Evolutionary conservation across 208 protist genomes (phyloP).

Genomic region (Angomonas deanei): DNA sequence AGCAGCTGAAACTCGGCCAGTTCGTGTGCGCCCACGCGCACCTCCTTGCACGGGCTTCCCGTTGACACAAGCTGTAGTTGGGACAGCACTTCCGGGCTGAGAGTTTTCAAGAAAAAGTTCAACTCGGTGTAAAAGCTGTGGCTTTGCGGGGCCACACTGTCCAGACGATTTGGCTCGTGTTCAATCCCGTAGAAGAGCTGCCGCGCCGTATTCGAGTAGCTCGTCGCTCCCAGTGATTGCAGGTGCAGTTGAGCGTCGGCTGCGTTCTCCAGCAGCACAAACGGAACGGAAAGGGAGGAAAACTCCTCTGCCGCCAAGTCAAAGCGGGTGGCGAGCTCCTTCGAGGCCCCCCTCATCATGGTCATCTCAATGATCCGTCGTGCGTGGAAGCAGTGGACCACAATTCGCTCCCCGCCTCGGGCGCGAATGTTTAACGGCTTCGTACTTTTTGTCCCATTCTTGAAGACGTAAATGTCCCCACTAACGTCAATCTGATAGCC

Average conservation of each 20-base stretch:
- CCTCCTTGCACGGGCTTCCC: constrained; percentile 12
- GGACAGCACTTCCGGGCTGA: constrained; percentile 11
- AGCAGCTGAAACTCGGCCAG: constrained; percentile 58
- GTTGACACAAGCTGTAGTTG: neutral
- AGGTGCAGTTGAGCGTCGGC: neutral
- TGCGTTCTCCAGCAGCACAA: neutral
- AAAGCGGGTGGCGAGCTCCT: constrained; percentile 52
- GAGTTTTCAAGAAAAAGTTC: constrained; percentile 57
- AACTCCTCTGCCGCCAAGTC: neutral
- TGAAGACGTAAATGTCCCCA: constrained; percentile 72
- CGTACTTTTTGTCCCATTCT: constrained; percentile 25
- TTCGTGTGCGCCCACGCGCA: constrained; percentile 52
- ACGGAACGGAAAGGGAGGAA: neutral
- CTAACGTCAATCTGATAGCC: constrained; percentile 66
- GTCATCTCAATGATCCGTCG: constrained; percentile 50
- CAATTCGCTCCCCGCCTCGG: constrained; percentile 45
- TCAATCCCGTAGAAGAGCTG: too few relatives aligned
- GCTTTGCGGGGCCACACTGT: constrained; percentile 29
- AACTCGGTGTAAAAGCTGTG: constrained; percentile 80
- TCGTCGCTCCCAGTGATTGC: neutral
- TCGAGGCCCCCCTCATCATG: constrained; percentile 33
- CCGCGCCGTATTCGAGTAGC: constrained; percentile 10
- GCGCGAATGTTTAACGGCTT: constrained; percentile 52
- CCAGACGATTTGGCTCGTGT: too few relatives aligned
- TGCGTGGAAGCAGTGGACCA: constrained; percentile 60